A percentile compares a stretch with the other conserved stretches of the same genome.
These are phyloP conservation scores for Pichia sp. DNA, from an alignment of 1,139 yeast genomes.

Conservation along the genomic window DNA sequence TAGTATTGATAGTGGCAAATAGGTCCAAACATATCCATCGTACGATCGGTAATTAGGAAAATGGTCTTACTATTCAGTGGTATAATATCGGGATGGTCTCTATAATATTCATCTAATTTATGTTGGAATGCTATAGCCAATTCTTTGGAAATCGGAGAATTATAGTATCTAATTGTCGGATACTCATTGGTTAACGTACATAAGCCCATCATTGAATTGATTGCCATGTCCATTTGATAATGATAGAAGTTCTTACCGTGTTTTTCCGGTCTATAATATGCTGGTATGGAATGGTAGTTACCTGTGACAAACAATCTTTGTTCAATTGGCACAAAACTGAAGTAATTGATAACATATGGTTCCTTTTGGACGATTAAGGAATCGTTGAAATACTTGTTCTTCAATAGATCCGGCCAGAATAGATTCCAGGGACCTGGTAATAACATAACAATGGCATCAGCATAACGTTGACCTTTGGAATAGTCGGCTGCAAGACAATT, in stretches of 20 bases:
- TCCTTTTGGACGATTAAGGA: constrained; percentile 17
- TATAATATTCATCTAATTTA: constrained; percentile 72
- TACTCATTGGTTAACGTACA: constrained; percentile 85
- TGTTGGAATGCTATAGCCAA: constrained; percentile 73
- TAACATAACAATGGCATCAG: constrained; percentile 55
- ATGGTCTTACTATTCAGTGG: constrained; percentile 62
- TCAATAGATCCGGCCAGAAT: constrained; percentile 23
- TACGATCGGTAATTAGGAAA: constrained; percentile 75
- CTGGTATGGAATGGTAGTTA: constrained; percentile 57
- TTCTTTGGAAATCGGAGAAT: constrained; percentile 66
- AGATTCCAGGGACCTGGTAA: constrained; percentile 47
- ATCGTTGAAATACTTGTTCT: constrained; percentile 21
- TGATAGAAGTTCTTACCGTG: constrained; percentile 62
- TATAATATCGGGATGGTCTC: constrained; percentile 65
- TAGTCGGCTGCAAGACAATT: constrained; percentile 64
- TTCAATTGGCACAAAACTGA: constrained; percentile 31
- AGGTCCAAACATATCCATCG: constrained; percentile 83
- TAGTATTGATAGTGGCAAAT: constrained; percentile 89
- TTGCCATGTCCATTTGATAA: constrained; percentile 57
- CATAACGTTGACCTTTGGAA: constrained; percentile 53
- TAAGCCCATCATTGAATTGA: constrained; percentile 61
- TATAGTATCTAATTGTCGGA: constrained; percentile 80
- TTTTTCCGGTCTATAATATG: constrained; percentile 70
- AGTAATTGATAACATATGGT: constrained; percentile 25
- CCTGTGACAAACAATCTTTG: constrained; percentile 30